Evolutionary conservation across 1,284 basidiomycete species (phyloP), one percentile per base, ranked within the genome.

Genomic region (Boletellus dicymbophilus): DNA sequence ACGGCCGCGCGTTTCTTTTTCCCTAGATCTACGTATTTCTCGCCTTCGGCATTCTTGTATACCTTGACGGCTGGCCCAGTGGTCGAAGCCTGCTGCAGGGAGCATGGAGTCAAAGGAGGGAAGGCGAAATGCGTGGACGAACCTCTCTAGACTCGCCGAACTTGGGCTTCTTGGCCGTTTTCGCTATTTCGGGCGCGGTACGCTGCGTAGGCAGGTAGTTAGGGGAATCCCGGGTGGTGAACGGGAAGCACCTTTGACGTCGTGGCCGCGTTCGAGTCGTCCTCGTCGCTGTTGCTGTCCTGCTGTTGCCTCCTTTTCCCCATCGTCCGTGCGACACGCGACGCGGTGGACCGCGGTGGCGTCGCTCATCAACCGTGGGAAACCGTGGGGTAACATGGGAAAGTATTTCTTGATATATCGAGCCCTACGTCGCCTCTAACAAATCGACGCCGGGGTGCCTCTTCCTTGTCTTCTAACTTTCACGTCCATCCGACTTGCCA

Each of bases 1-100:
- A 92, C 84, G 1, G 86, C 81, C 2, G 79, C 84, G 16, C 89
- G 82, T 62, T 79, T 83, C 62, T 83, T 87, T 67, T 83, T 87
- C 6, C 87, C 86, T 27, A 90, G 59, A 25, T 86, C 82, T 34
- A 90, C 62, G 50, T 79, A 90, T 54, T 77, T 77, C 8, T 87
- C 81, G 1, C 85, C 85, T 8, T 84, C 77, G 0, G 69, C 43
- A 40, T 67, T 73, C 37, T 62, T 66, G 37, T 53, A 41, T 36
- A 60, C 45, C 20, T 44, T 52, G 36, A 54, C 38, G 6, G 31
- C 26, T 13, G 31, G 11, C 13, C 50, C 48, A 20, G 37, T 41
- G 31, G n/a, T 47, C 39, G 53, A 40, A 15, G 59, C 34, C 5
- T 51, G 18, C 65, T 69, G 38, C 27, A 37, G 21, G 4, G 1